Evolutionary conservation across 148 eudicot species (phyloP), one percentile per base, ranked within the genome.

Genomic region (Suaeda aralocaspica): DNA sequence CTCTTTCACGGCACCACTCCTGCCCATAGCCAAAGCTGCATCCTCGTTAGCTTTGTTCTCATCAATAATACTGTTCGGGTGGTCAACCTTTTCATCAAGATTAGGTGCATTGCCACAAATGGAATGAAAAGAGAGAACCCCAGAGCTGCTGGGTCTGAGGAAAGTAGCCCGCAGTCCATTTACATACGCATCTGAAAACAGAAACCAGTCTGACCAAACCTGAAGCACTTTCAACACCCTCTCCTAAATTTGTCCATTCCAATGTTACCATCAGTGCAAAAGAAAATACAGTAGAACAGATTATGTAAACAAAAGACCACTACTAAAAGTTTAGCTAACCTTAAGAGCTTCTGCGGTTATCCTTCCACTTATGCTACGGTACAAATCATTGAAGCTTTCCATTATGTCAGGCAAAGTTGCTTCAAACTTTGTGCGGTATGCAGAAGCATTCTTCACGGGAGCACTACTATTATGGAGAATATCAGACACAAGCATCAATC

Each of bases 191-290:
- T 94, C 98, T 24, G 98, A 94, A 82, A 94, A 94, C 39, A 94
- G 82, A 84, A 94, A 94, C 98, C 98, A 94, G 77, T 94, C 98
- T 36, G 98, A 83, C 98, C 98, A 94, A 57, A 91, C 98, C 80
- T 94, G 98, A 74, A 91, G 97, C 65, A 94, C 98, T 79, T 94
- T 94, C 75, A 91, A 68, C 76, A 94, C 92, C 45, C 97, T 90
- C 81, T 94, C 98, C 98, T 94, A 84, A 30, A 76, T 50, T 45
- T 53, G 45, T 62, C n/a, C 48, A 61, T 49, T 55, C 56, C 10
- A 60, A 53, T 28, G 49, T 66, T 7, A 1, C 34, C 41, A 33
- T 53, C 41, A 59, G 67, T 22, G 50, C 29, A 59, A 12, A n/a
- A 46, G 19, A 28, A n/a, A 42, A 70, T 42, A 22, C 45, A 50